Evolutionary conservation across 2,329 filamentous ascomycete species (phyloP), one percentile per base, ranked within the genome.

Genomic region (Incumbomyces lentus): DNA sequence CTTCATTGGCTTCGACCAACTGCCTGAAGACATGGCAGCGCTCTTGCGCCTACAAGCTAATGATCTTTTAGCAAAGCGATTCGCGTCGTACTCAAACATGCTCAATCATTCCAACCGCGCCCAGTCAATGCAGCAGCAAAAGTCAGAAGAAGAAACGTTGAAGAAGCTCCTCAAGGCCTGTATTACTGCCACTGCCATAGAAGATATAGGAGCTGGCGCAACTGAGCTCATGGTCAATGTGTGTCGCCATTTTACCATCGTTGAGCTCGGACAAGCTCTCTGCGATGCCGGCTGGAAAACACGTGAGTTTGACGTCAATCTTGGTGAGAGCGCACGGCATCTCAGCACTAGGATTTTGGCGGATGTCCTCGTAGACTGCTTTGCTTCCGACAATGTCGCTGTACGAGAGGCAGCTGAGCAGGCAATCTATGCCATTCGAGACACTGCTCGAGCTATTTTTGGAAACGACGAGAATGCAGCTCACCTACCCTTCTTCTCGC

Each of bases 111-210:
- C 85, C 0, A 86, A 95, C 53, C 77, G 84, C 36, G 79, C 86
- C 32, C 84, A 83, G 55, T 95, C 89, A 1, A 84, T 92, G 16
- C 73, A 81, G 5, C 98, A 98, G 69, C 90, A 92, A 59, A 75
- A 86, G 49, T 81, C 81, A 10, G 86, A 96, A 61, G 88, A 96
- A 58, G 72, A 80, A 17, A 81, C 80, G 6, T 69, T 95, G 53
- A 90, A 89, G 65, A 89, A 86, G 52, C 72, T 98, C 4, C 70
- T 99, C 49, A 95, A 95, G 63, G 87, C 90, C 1, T 76, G 86
- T 58, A 85, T 96, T 64, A 87, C 84, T 61, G 85, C 90, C 0
- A 79, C 84, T 36, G 93, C 88, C 0, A 69, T 96, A 7, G 79
- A 85, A 0, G 85, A 89, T 30, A 80, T 95, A 52, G 81, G 86